These are phyloP conservation scores for Mycena latifolia DNA, from an alignment of 768 basidiomycete genomes.

Conservation along the genomic window DNA sequence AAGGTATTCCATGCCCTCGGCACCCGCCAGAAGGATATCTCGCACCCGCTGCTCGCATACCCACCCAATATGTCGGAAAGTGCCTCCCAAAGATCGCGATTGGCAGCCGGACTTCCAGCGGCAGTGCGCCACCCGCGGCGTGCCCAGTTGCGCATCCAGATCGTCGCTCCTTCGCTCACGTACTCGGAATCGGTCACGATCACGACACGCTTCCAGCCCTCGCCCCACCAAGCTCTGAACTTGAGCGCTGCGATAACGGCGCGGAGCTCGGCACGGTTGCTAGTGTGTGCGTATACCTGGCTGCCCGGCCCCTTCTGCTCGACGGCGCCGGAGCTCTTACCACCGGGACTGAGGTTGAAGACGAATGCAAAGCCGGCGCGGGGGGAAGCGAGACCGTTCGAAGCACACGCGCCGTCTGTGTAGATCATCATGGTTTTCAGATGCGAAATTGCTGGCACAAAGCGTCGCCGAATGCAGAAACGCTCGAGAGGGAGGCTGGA, in stretches of 20 bases:
- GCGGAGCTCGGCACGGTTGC: conserved; percentile 51
- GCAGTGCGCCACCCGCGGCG: conserved; percentile 38
- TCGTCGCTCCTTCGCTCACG: conserved; percentile 42
- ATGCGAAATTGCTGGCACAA: conserved; percentile 11
- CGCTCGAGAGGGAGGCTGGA: background rate
- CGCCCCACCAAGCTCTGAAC: conserved; percentile 41
- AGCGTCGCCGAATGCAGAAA: conserved; percentile 21
- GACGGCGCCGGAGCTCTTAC: conserved; percentile 1
- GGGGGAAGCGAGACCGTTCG: conserved; percentile 9
- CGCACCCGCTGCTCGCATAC: conserved; percentile 34
- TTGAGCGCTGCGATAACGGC: conserved; percentile 43
- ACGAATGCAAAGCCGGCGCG: conserved; percentile 26
- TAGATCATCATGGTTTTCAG: conserved; percentile 27
- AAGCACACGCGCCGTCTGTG: conserved; percentile 28
- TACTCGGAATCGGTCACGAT: conserved; percentile 48
- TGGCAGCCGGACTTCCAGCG: conserved; percentile 32
- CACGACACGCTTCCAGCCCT: conserved; percentile 46
- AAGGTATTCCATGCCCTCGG: conserved; percentile 35
- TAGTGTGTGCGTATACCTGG: conserved; percentile 37
- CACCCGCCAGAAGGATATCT: conserved; percentile 40
- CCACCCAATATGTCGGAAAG: conserved; percentile 31
- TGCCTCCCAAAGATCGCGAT: conserved; percentile 44
- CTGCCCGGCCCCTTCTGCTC: conserved; percentile 17
- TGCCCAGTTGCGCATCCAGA: conserved; percentile 41
- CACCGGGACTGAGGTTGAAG: conserved; percentile 12